Percentiles rank a stretch among this genome's conserved stretches.
phyloP scores from a whole-genome alignment of 352 stramenopile genomes.

The Plasmopara halstedii region DNA sequence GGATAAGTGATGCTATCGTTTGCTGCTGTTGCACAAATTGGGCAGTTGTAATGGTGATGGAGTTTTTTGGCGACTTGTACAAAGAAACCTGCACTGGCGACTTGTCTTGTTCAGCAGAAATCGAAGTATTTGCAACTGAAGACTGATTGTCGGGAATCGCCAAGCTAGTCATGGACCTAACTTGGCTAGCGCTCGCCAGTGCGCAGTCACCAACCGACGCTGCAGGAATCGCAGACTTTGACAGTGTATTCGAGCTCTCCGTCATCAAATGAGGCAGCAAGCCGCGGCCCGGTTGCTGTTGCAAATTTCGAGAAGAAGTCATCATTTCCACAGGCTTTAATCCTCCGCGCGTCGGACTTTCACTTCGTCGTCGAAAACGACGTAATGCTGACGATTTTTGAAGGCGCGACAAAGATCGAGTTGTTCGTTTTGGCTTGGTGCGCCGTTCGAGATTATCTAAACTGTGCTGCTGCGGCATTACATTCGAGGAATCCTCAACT shows the following conservation, averaged over 20 bases:
- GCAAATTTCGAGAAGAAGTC: slow-evolving; percentile 11
- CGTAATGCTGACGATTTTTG: slow-evolving; percentile 16
- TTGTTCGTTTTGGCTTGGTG: slow-evolving; percentile 23
- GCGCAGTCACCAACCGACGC: not conserved
- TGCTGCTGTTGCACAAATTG: slow-evolving; percentile 78
- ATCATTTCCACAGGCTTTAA: slow-evolving; percentile 16
- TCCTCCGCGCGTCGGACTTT: slow-evolving; percentile 31
- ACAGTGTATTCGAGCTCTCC: slow-evolving; percentile 11
- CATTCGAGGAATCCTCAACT: slow-evolving; percentile 28
- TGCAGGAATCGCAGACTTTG: not conserved
- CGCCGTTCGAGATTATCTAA: slow-evolving; percentile 14
- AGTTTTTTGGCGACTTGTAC: slow-evolving; percentile 33
- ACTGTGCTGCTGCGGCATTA: slow-evolving; percentile 20
- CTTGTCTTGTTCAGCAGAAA: slow-evolving; percentile 4
- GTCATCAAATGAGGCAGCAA: slow-evolving; percentile 1
- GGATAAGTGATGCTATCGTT: slow-evolving; percentile 74
- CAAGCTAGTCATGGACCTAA: slow-evolving; percentile 2
- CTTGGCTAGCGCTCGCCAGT: not conserved
- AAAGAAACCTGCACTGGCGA: slow-evolving; percentile 10
- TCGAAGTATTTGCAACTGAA: slow-evolving; percentile 2
- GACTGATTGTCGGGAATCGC: slow-evolving; percentile 8
- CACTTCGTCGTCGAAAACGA: slow-evolving; percentile 34
- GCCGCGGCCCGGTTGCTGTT: slow-evolving; percentile 15
- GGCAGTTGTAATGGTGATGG: slow-evolving; percentile 56
- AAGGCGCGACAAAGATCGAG: slow-evolving; percentile 33